Percentiles rank a stretch among this genome's conserved stretches.
Conservation (phyloP, 352 stramenopile species). For the Phytophthora cryptogea region DNA sequence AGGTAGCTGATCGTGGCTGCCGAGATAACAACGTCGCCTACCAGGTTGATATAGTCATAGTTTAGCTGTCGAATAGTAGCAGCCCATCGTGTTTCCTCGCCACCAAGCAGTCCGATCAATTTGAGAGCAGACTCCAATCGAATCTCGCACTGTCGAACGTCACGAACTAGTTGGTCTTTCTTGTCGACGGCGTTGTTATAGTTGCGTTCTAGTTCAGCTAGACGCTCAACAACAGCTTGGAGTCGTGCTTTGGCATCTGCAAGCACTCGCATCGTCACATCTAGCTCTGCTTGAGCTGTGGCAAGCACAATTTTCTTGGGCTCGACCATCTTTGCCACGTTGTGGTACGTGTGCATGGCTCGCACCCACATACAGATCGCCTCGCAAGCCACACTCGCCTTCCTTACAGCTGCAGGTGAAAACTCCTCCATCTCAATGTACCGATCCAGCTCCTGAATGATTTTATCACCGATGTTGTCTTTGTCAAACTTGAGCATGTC, state of each 20-base stretch:
- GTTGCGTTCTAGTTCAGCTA: conserved; percentile 90
- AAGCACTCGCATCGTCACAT: conserved; percentile 87
- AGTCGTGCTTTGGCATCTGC: conserved; percentile 85
- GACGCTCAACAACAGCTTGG: conserved; percentile 83
- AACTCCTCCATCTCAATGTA: conserved; percentile 94
- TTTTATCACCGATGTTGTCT: conserved; percentile 88
- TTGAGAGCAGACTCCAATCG: conserved; percentile 90
- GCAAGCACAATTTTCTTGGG: conserved; percentile 91
- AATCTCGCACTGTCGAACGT: conserved; percentile 85
- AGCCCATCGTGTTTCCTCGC: conserved; percentile 90
- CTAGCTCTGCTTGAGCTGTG: conserved; percentile 80
- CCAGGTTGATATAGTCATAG: conserved; percentile 85
- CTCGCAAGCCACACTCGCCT: conserved; percentile 91
- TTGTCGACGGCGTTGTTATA: conserved; percentile 89
- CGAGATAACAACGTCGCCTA: conserved; percentile 92
- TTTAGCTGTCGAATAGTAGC: conserved; percentile 85
- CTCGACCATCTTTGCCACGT: conserved; percentile 92
- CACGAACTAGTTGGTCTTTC: conserved; percentile 82
- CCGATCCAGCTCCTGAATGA: conserved; percentile 86
- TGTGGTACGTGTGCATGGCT: conserved; percentile 94
- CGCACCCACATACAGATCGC: conserved; percentile 95
- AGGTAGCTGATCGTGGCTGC: conserved; percentile 94
- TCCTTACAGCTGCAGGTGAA: conserved; percentile 86
- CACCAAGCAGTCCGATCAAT: conserved; percentile 89
- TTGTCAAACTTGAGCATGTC: conserved; percentile 92